Evolutionary conservation across 495 filamentous ascomycete genomes (phyloP).

Genomic region (Aspergillus ostianus): DNA sequence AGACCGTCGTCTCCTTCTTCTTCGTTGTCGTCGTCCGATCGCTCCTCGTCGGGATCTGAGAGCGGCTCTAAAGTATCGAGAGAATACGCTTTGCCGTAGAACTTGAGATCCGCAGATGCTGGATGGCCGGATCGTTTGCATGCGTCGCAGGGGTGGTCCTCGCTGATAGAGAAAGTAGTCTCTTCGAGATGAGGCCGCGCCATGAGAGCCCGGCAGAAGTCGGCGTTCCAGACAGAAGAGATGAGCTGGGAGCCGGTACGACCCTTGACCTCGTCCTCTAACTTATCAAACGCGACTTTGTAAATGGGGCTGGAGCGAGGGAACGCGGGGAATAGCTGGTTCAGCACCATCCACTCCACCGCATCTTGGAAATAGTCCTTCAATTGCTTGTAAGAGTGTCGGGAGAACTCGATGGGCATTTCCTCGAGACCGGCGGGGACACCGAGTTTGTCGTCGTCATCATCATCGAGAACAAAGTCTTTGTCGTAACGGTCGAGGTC

Average conservation of each 20-base stretch:
- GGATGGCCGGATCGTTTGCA: slow-evolving; percentile 71
- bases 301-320: slow-evolving; percentile 63
- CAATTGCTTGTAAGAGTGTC: slow-evolving; percentile 61
- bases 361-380: slow-evolving; percentile 77
- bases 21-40: slow-evolving; percentile 34
- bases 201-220: slow-evolving; percentile 64
- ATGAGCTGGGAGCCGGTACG: slow-evolving; percentile 69
- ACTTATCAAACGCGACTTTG: slow-evolving; percentile 66
- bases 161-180: slow-evolving; percentile 31
- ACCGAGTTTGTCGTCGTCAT: slow-evolving; percentile 60
- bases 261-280: slow-evolving; percentile 69
- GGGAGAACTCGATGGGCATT: slow-evolving; percentile 72
- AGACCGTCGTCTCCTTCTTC: slow-evolving; percentile 37
- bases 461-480: slow-evolving; percentile 70
- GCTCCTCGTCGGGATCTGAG: slow-evolving; percentile 44
- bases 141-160: slow-evolving; percentile 63
- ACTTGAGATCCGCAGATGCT: slow-evolving; percentile 58
- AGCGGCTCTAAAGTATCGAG: slow-evolving; percentile 66
- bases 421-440: slow-evolving; percentile 51
- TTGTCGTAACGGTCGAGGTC: slow-evolving; percentile 62
- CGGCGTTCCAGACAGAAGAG: slow-evolving; percentile 68
- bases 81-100: slow-evolving; percentile 69
- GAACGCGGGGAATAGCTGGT: slow-evolving; percentile 75
- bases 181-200: slow-evolving; percentile 57
- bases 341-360: slow-evolving; percentile 80